Base-by-base conservation (phyloP, 1,284 basidiomycete genomes). In the Ceratobasidium papillatum region DNA sequence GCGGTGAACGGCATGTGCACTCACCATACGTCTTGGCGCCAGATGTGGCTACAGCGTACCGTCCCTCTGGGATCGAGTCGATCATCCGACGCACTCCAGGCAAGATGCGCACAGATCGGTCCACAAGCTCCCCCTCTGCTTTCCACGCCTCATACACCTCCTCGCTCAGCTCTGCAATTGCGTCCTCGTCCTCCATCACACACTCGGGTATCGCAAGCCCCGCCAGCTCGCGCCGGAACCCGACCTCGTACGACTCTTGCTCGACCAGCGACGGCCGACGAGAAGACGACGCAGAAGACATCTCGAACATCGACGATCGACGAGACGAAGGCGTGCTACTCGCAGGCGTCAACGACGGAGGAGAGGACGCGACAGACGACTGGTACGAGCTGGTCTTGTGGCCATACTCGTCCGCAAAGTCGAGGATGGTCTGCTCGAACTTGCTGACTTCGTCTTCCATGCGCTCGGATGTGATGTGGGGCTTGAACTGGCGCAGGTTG, bases 11-110 rank as follows among this genome's bases (percentile, higher is more conserved):
- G 17, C 75, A 62, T 27, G 64, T n/a, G 62, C 32, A 82, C 86
- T 65, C 77, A 88, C 87, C 87, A 75, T 92, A 92, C 0, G 90
- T 92, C 80, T 89, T 90, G 0, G 92, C 91, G 9, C 91, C 91
- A 0, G 90, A 92, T 0, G 92, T 93, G 1, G 91, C 91, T 30
- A 93, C 90, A 11, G 91, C 91, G 78, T 90, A 93, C 58, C 85
- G 85, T 22, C 87, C 90, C 73, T 85, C 82, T 9, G 92, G 92
- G 71, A 94, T 85, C 8, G 89, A 89, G 72, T 87, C 85, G 76
- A 94, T 90, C 84, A 94, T 85, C 75, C 82, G 83, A 79, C 86
- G 86, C 7, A 93, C 92, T 54, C 92, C 92, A 41, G 92, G 92
- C 1, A 94, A 85, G 79, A 93, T 93, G 74, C 86, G 86, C 45